phyloP scores from a whole-genome alignment of 805 yeast genomes.

The Cyberlindnera americana region DNA sequence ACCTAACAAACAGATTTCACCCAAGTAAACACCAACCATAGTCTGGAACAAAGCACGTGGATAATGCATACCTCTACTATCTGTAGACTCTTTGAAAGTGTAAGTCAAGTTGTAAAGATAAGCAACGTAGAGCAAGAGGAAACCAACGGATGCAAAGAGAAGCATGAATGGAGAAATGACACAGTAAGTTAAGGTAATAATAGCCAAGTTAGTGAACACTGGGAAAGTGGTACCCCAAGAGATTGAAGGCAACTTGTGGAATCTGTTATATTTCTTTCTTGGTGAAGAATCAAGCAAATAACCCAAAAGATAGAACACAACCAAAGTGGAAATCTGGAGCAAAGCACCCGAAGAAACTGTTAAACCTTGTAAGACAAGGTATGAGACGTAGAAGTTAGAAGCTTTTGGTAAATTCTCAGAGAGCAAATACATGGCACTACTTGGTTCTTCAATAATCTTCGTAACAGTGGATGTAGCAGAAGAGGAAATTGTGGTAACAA shows the following conservation, averaged over 20 bases:
- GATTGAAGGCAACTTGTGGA: conserved; percentile 46
- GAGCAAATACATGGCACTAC: conserved; percentile 52
- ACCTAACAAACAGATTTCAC: conserved; percentile 83
- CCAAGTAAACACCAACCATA: conserved; percentile 81
- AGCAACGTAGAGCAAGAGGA: conserved; percentile 69
- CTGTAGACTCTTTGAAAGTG: conserved; percentile 62
- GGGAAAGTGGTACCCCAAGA: conserved; percentile 80
- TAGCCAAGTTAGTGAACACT: conserved; percentile 66
- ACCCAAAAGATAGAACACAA: conserved; percentile 58
- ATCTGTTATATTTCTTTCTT: conserved; percentile 64
- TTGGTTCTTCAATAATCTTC: conserved; percentile 55
- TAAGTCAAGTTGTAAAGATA: conserved; percentile 75
- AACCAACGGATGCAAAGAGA: conserved; percentile 68
- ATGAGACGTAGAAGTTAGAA: conserved; percentile 69
- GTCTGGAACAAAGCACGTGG: conserved; percentile 89
- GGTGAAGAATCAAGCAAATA: conserved; percentile 56
- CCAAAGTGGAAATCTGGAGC: conserved; percentile 56
- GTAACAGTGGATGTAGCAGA: conserved; percentile 68
- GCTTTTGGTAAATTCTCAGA: conserved; percentile 71
- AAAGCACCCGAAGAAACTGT: conserved; percentile 61
- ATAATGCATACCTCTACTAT: conserved; percentile 77
- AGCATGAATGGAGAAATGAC: conserved; percentile 81
- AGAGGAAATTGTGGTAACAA: conserved; percentile 67
- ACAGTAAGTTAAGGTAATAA: conserved; percentile 63
- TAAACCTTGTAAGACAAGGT: conserved; percentile 66